phyloP scores from a whole-genome alignment of 2,329 filamentous ascomycete species.

The Hypoxylon sp. region DNA sequence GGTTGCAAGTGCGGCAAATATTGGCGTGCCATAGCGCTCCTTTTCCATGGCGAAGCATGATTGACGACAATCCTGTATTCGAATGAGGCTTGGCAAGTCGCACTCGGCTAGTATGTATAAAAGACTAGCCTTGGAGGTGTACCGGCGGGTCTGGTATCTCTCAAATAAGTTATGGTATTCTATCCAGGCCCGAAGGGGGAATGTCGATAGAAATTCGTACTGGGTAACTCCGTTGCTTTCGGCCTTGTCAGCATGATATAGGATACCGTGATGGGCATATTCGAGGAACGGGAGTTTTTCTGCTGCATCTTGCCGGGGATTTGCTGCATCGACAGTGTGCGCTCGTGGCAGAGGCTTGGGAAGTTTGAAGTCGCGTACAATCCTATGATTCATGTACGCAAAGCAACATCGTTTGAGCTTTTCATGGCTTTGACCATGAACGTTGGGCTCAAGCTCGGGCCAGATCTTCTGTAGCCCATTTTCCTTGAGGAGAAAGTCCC shows the following conservation, averaged over 20 bases:
- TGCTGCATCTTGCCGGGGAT: not conserved
- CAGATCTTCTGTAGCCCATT: slow-evolving; percentile 48
- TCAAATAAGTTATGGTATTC: not conserved
- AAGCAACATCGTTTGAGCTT: slow-evolving; percentile 52
- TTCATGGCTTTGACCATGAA: slow-evolving; percentile 54
- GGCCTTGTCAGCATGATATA: slow-evolving; percentile 4
- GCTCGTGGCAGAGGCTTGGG: not conserved
- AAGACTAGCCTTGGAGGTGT: not conserved
- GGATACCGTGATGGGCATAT: not conserved
- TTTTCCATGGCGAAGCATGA: not conserved
- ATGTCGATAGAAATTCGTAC: not conserved
- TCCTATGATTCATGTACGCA: not conserved
- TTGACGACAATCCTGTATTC: not conserved
- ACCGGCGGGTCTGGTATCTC: not conserved
- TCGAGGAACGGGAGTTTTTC: not conserved
- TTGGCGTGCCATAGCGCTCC: not conserved
- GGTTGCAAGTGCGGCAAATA: slow-evolving; percentile 4
- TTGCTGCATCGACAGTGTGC: not conserved
- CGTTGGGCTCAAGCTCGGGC: slow-evolving; percentile 48
- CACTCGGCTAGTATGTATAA: slow-evolving; percentile 1
- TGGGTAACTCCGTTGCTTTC: not conserved
- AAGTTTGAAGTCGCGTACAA: not conserved
- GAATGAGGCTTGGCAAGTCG: slow-evolving; percentile 6
- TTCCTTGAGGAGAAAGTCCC: slow-evolving; percentile 60
- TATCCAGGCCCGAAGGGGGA: not conserved